A percentile compares a stretch with the other conserved stretches of the same genome.
Conservation (phyloP, 2,329 filamentous ascomycete species). For the Chalaropsis thielavioides region DNA sequence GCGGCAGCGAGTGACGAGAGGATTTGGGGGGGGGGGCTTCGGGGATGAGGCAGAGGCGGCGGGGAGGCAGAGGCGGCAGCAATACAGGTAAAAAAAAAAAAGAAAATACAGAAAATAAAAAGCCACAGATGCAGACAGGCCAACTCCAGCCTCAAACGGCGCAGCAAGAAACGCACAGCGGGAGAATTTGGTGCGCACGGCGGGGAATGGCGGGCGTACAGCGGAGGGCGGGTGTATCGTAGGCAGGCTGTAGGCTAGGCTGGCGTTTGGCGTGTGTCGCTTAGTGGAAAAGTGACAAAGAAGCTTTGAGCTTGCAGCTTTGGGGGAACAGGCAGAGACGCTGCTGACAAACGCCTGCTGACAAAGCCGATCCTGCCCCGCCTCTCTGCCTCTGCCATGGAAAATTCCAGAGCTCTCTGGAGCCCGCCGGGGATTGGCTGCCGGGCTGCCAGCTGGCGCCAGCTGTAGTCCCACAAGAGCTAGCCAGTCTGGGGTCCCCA, state of each 20-base stretch:
- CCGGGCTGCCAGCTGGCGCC: neutral
- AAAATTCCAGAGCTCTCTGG: constrained; percentile 20
- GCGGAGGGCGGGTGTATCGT: neutral
- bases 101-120: neutral
- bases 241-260: neutral
- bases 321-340: neutral
- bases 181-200: neutral
- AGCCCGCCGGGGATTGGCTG: neutral
- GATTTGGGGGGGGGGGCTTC: neutral
- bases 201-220: neutral
- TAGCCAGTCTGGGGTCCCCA: neutral
- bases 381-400: neutral
- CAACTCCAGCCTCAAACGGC: neutral
- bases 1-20: neutral
- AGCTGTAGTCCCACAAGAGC: neutral
- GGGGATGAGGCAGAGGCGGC: neutral
- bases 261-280: neutral
- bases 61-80: constrained; percentile 1
- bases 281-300: neutral
- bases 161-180: neutral
- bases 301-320: neutral
- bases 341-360: neutral
- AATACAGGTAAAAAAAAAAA: neutral
- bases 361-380: constrained; percentile 7
- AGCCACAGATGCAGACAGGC: neutral